phyloP scores from a whole-genome alignment of 208 protist species.

The Leishmania braziliensis region DNA sequence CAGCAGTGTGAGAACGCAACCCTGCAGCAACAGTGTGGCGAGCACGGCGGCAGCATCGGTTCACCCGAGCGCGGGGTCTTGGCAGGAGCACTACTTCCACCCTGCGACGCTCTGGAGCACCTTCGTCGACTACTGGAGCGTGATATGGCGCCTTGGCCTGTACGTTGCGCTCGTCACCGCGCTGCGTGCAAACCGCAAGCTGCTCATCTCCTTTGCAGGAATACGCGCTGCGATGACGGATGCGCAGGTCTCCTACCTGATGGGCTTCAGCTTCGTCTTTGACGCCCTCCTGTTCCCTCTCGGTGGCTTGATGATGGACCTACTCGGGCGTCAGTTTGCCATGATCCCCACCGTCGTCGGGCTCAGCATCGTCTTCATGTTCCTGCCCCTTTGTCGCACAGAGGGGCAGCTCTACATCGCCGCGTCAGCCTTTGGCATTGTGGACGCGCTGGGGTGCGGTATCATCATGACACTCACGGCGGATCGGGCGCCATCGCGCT shows the following conservation, averaged over 20 bases:
- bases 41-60: constrained; percentile 6
- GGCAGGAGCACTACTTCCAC: constrained; percentile 31
- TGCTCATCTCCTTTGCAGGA: constrained; percentile 73
- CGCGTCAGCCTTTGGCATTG: constrained; percentile 57
- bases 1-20: background rate
- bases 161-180: constrained; percentile 67
- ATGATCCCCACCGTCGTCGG: constrained; percentile 63
- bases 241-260: constrained; percentile 69
- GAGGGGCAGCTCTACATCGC: constrained; percentile 47
- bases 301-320: constrained; percentile 78
- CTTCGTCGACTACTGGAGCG: constrained; percentile 57
- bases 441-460: constrained; percentile 80
- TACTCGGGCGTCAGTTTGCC: constrained; percentile 56
- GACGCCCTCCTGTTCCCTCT: constrained; percentile 82
- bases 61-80: constrained; percentile 24
- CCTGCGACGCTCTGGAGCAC: constrained; percentile 41
- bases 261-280: constrained; percentile 71
- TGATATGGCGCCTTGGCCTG: constrained; percentile 81
- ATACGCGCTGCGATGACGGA: constrained; percentile 66
- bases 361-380: constrained; percentile 54
- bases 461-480: constrained; percentile 83
- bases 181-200: constrained; percentile 80
- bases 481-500: constrained; percentile 54
- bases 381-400: constrained; percentile 54
- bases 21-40: constrained; percentile 2